These are phyloP conservation scores for Dactylis glomerata DNA, from an alignment of 176 grass and related monocot genomes.

Conservation along the genomic window DNA sequence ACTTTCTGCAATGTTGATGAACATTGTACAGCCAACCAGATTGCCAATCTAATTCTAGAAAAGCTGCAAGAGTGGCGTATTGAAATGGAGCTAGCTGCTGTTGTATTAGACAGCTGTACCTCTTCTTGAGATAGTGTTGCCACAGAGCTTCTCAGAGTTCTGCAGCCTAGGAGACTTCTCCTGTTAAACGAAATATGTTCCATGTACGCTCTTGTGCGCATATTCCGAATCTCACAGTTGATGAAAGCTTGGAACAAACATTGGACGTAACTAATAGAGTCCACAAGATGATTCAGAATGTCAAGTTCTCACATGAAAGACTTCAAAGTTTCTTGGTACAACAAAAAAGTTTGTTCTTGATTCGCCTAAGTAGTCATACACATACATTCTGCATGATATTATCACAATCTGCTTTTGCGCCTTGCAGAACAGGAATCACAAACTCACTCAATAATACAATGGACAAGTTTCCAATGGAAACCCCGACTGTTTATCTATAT, in stretches of 20 bases:
- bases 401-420: constrained; percentile 62
- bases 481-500: constrained; percentile 77
- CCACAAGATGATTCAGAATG: constrained; percentile 64
- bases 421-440: constrained; percentile 67
- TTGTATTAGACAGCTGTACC: constrained; percentile 75
- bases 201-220: too few species aligned
- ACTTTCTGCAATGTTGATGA: constrained; percentile 70
- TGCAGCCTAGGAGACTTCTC: constrained; percentile 64
- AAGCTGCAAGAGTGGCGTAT: constrained; percentile 79
- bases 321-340: constrained; percentile 66
- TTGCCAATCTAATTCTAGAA: constrained; percentile 58
- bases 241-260: too few species aligned
- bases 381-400: constrained; percentile 81
- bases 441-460: constrained; percentile 81
- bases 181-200: too few species aligned
- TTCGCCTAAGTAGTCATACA: constrained; percentile 64
- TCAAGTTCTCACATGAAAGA: constrained; percentile 79
- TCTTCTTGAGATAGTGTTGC: constrained; percentile 56
- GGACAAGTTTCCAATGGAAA: constrained; percentile 79
- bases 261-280: too few species aligned
- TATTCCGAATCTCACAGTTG: too few species aligned
- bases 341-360: constrained; percentile 76
- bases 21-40: constrained; percentile 45
- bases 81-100: constrained; percentile 57
- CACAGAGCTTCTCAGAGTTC: constrained; percentile 59